Base-by-base conservation (phyloP, 2,329 filamentous ascomycete species). In the Fusarium udum region DNA sequence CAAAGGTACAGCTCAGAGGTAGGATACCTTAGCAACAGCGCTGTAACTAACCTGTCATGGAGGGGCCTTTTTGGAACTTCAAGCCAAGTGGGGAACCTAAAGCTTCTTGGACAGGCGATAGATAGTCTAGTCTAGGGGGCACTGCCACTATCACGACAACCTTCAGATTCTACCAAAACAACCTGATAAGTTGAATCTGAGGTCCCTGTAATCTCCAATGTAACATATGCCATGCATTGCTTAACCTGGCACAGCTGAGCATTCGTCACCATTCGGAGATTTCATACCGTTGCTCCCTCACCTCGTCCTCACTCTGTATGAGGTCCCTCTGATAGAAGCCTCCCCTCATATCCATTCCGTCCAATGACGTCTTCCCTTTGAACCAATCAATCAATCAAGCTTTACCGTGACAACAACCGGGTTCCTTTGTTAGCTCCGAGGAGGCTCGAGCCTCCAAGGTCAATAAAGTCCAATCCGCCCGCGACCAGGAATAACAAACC, bases 341-440 rank as follows among this genome's bases (percentile, higher is more conserved):
- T 64, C 67, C 39, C 67, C 59, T 69, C 59, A 64, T 64, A 40
- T 51, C 48, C 31, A 37, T 69, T 42, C 56, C 31, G 42, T 69
- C 59, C 31, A 65, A 69, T 69, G 67, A 69, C 67, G 67, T 69
- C 66, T 69, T 69, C 26, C n/a, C 31, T 18, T 32, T 16, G 11
- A 28, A 28, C 57, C 64, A 69, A 68, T 62, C 66, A 55, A 32
- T 34, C 16, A 34, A 34, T 12, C 34, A 39, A 48, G 36, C 36
- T 48, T 53, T 68, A 40, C 65, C 36, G 31, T 37, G 56, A 58
- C 28, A 52, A 61, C 48, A 61, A n/a, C 34, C 40, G 14, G 26
- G 20, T 28, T 48, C 34, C 22, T 37, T 61, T 60, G 40, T 51
- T 67, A 60, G 40, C 34, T 46, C 63, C 34, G 18, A 62, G 22